phyloP scores from a whole-genome alignment of 768 basidiomycete species.

The Psilocybe tampanensis region DNA sequence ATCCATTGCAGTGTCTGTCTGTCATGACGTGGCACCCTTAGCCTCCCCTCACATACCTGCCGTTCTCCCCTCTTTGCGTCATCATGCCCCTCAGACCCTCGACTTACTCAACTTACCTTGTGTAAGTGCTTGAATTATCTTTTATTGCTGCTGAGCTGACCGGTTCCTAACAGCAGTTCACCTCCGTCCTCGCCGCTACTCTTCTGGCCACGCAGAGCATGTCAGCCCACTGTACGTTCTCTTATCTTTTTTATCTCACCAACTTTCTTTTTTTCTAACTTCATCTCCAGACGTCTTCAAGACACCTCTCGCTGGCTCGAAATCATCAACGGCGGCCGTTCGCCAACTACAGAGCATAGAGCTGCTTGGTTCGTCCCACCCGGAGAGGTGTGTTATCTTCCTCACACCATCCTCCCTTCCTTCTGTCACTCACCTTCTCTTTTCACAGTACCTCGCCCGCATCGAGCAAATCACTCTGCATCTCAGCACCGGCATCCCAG shows the following conservation, averaged over 20 bases:
- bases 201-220: slow-evolving; percentile 22
- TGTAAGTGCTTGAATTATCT: too few relatives aligned
- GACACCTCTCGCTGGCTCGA: slow-evolving; percentile 24
- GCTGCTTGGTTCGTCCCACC: slow-evolving; percentile 47
- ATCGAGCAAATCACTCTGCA: slow-evolving; percentile 49
- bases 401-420: too few relatives aligned
- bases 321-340: slow-evolving; percentile 27
- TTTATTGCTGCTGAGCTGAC: too few relatives aligned
- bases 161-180: too few relatives aligned
- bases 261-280: background rate
- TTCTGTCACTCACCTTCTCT: too few relatives aligned
- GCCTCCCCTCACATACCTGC: too few relatives aligned
- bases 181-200: slow-evolving; percentile 18
- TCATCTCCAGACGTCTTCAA: slow-evolving; percentile 27
- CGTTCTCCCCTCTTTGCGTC: too few relatives aligned
- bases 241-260: background rate
- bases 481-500: slow-evolving; percentile 38
- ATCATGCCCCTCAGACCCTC: too few relatives aligned
- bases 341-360: slow-evolving; percentile 32
- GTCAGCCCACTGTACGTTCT: slow-evolving; percentile 26
- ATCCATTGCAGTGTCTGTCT: too few relatives aligned
- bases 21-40: too few relatives aligned
- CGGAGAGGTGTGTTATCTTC: too few relatives aligned
- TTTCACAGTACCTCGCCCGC: slow-evolving; percentile 45
- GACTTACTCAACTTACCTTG: too few relatives aligned